A percentile compares a stretch with the other conserved stretches of the same genome.
phyloP scores from a whole-genome alignment of 441 rosid genomes.

The Codiaeum variegatum region DNA sequence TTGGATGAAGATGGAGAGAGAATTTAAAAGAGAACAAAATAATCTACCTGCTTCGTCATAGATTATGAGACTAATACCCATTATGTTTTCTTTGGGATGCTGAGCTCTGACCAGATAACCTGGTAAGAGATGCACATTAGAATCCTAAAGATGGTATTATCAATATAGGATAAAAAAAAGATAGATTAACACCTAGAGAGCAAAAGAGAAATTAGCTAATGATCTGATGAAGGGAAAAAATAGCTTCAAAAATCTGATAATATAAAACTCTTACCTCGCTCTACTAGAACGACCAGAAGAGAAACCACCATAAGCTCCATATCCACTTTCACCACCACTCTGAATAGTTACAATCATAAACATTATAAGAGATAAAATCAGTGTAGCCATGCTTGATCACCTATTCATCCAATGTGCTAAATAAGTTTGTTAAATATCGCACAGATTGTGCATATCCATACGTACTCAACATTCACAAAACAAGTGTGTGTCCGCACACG shows the following conservation, averaged over 20 bases:
- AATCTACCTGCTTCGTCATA: conserved; percentile 40
- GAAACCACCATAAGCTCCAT: conserved; percentile 77
- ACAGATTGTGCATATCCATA: background rate
- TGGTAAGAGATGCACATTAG: conserved; percentile 42
- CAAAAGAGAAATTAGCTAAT: background rate
- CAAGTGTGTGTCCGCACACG: background rate
- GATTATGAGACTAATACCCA: conserved; percentile 47
- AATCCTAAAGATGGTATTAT: background rate
- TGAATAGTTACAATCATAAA: conserved; percentile 17
- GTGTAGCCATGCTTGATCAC: background rate
- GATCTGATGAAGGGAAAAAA: background rate
- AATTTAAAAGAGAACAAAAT: conserved; percentile 8
- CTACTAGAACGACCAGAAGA: conserved; percentile 72
- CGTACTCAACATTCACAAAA: too few relatives aligned
- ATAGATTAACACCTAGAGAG: background rate
- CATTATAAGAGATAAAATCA: conserved; percentile 13
- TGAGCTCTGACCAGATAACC: conserved; percentile 79
- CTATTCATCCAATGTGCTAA: background rate
- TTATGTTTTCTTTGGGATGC: conserved; percentile 71
- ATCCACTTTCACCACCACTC: conserved; percentile 60
- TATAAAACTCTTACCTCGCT: conserved; percentile 57
- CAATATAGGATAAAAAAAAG: background rate
- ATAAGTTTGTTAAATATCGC: background rate
- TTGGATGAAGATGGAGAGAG: conserved; percentile 7
- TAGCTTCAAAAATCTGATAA: background rate